Evolutionary conservation across 257 asterid genomes (phyloP), one percentile per base, ranked within the genome.

Genomic region (Rauvolfia tetraphylla): DNA sequence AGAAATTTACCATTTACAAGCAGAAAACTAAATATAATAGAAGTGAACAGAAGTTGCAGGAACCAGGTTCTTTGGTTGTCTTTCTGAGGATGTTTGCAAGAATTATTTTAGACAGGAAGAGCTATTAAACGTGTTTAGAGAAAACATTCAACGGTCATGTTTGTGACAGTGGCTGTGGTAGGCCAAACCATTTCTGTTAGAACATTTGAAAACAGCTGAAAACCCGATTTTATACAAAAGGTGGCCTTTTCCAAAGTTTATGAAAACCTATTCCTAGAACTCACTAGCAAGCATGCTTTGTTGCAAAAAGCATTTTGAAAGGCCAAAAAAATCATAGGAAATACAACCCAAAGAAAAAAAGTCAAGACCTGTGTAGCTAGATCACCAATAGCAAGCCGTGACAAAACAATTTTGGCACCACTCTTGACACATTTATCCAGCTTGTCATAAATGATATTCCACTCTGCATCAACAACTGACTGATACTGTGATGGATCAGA

Each of bases 341-440:
- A 36, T 15, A 34, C 18, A 3, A 51, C 48, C 49, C 0, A 1
- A 54, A 66, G 46, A 41, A 79, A 46, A n/a, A 54, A 31, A 59
- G 25, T 63, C 59, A 68, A 29, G 75, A 93, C 98, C 96, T 93
- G 98, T 76, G 98, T 93, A 29, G 89, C 98, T 73, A 93, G 88
- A 85, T 93, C 98, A 78, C 98, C 98, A 75, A 93, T 93, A 73
- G 97, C 98, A 78, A 93, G 95, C 75, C 98, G 90, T 36, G 98
- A 93, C 85, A 90, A 73, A 83, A 93, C 93, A 75, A 93, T 86
- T 84, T 93, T 90, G 74, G 97, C 97, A 83, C 97, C 98, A 85
- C 97, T 93, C 81, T 86, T 85, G 56, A 87, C 98, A 83, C 98
- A 93, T 83, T 91, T 91, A 85, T 93, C 98, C 89, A 93, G 81